Conservation (phyloP, 768 basidiomycete genomes). For the Gymnopilus dilepis region DNA sequence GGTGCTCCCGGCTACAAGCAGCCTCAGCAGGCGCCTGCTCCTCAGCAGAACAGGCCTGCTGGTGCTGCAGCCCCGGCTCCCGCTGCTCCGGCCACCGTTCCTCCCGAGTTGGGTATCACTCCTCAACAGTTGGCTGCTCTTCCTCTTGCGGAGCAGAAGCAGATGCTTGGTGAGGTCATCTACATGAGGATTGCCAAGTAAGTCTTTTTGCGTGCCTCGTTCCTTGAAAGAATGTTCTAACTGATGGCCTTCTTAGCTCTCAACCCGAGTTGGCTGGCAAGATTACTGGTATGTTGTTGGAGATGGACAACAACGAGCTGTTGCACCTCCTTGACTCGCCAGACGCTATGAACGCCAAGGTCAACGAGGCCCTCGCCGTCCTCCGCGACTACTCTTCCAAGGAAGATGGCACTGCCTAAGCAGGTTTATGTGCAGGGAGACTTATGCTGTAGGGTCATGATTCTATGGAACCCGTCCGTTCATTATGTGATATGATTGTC, state of each 20-base stretch:
- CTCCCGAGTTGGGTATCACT: constrained; percentile 50
- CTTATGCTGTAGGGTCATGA: constrained; percentile 38
- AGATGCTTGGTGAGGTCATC: constrained; percentile 96
- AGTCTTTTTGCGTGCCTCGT: constrained; percentile 35
- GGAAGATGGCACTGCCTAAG: constrained; percentile 30
- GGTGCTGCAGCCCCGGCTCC: constrained; percentile 45
- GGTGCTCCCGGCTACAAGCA: constrained; percentile 36
- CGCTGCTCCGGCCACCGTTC: constrained; percentile 44
- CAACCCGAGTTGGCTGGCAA: constrained; percentile 97
- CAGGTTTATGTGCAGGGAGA: constrained; percentile 12
- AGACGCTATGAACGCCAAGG: constrained; percentile 88
- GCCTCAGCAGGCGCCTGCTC: constrained; percentile 41
- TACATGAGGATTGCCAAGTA: constrained; percentile 89
- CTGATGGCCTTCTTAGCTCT: constrained; percentile 44
- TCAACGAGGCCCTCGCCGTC: constrained; percentile 88
- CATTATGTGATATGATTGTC: constrained; percentile 44
- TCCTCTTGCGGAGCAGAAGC: constrained; percentile 92
- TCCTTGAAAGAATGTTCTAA: constrained; percentile 13
- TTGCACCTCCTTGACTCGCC: constrained; percentile 83
- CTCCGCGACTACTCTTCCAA: constrained; percentile 78
- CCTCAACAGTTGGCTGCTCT: constrained; percentile 59
- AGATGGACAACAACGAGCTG: constrained; percentile 98
- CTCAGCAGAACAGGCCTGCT: constrained; percentile 38
- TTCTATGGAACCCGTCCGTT: constrained; percentile 52
- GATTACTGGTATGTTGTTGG: constrained; percentile 98